Conservation (phyloP, 306 rosid genomes). For the Vicia faba region DNA sequence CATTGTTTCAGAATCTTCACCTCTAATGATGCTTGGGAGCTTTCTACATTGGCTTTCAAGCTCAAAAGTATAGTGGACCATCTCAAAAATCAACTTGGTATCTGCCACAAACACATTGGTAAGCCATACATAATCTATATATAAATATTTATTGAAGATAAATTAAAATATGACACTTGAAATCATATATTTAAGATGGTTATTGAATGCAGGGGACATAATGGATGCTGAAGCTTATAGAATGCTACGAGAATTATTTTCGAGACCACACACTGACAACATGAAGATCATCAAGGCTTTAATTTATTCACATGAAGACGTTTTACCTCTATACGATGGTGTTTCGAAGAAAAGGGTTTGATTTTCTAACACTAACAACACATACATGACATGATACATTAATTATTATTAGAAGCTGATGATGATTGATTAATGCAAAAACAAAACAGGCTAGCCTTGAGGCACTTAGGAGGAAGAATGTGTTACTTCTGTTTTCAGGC, state of each 20-base stretch:
- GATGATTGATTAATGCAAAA: constrained; percentile 29
- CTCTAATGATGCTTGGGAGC: constrained; percentile 68
- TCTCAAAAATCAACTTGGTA: constrained; percentile 52
- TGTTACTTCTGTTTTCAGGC: constrained; percentile 60
- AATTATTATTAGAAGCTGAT: not conserved
- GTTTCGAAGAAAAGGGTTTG: constrained; percentile 56
- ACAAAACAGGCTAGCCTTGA: constrained; percentile 61
- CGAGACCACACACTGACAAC: constrained; percentile 52
- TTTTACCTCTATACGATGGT: constrained; percentile 61
- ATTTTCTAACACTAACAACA: constrained; percentile 19
- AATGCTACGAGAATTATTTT: constrained; percentile 22
- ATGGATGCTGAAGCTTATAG: constrained; percentile 54
- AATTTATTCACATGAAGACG: constrained; percentile 55
- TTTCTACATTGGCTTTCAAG: constrained; percentile 63
- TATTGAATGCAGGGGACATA: constrained; percentile 46
- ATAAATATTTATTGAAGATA: no score
- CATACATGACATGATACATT: not conserved
- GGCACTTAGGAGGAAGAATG: constrained; percentile 63
- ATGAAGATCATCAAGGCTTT: constrained; percentile 63
- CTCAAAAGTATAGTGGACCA: constrained; percentile 54
- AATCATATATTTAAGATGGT: no score
- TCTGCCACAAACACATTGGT: constrained; percentile 52
- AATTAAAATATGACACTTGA: not conserved
- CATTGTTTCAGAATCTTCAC: constrained; percentile 46
- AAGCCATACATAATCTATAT: not conserved